Base-by-base conservation (phyloP, 2,329 filamentous ascomycete genomes). In the Fusarium duplospermum region DNA sequence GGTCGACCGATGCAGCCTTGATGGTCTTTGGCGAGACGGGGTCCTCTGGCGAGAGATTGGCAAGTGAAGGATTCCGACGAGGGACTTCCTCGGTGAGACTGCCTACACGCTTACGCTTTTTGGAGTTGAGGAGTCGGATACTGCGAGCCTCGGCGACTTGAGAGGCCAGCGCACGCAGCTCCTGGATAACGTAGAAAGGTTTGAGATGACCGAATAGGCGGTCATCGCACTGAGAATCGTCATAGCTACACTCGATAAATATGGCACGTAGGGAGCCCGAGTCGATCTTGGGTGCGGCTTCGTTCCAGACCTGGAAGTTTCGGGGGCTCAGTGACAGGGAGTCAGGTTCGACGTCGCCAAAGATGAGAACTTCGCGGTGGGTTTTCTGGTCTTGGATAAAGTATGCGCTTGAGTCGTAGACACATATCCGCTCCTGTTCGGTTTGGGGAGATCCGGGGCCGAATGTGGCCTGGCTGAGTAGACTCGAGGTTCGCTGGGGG, bases 191-290 rank as follows among this genome's bases (percentile, higher is more conserved):
- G 80, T 94, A 96, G 1, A 91, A 87, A 0, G 96, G 96, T 40
- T 94, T 94, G 16, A 99, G 86, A 77, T 99, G 96, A 0, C 96
- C 96, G 74, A 95, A 99, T 0, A 99, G 87, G 1, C 92, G 89
- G 59, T 93, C 91, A 69, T 96, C 92, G 24, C 90, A 88, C 77
- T 95, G 93, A 9, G 90, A 89, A 81, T 98, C 93, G 70, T 94
- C 93, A 81, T 96, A 99, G 71, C 94, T 97, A 82, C 96, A 98
- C 85, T 99, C 96, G 76, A 99, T 97, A 80, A 98, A 96, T 14
- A 99, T 93, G 13, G 93, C 96, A 0, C 88, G 89, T 0, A 99
- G 87, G 5, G 88, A 87, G 2, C 94, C 94, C 0, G 87, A 84
- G 0, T 87, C 93, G 29, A 99, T 91, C 80, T 97, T 98, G 10